Conservation (phyloP, 768 basidiomycete genomes). For the Tricholoma hemisulphureum region DNA sequence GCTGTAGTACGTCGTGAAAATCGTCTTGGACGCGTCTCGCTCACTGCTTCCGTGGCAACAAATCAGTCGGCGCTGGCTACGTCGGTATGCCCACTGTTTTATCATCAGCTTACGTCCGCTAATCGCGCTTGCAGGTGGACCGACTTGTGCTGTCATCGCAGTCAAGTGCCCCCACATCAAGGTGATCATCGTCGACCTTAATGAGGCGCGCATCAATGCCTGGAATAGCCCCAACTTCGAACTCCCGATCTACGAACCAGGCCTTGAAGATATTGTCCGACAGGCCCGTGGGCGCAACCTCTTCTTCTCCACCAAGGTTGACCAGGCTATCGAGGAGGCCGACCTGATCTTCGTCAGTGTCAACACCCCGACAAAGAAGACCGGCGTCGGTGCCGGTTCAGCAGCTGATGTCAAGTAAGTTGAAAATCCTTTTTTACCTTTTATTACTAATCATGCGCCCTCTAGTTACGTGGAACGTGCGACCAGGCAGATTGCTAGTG, state of each 20-base stretch:
- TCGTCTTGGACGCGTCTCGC: background rate
- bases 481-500: slow-evolving; percentile 91
- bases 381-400: slow-evolving; percentile 94
- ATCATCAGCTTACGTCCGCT: slow-evolving; percentile 3
- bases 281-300: slow-evolving; percentile 89
- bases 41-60: slow-evolving; percentile 14
- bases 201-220: slow-evolving; percentile 89
- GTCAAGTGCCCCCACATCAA: slow-evolving; percentile 88
- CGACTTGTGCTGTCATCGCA: slow-evolving; percentile 93
- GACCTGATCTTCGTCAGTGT: slow-evolving; percentile 98
- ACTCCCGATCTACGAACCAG: slow-evolving; percentile 97
- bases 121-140: slow-evolving; percentile 61
- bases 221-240: slow-evolving; percentile 89
- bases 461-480: slow-evolving; percentile 93
- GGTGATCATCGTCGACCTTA: slow-evolving; percentile 98
- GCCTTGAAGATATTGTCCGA: slow-evolving; percentile 88
- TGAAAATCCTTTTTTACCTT: slow-evolving; percentile 4
- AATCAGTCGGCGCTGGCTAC: slow-evolving; percentile 85
- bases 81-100: slow-evolving; percentile 89
- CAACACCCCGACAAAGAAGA: slow-evolving; percentile 99
- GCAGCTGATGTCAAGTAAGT: slow-evolving; percentile 94
- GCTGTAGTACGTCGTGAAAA: slow-evolving; percentile 68
- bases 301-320: slow-evolving; percentile 95
- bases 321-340: slow-evolving; percentile 89
- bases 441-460: slow-evolving; percentile 8